Base-by-base conservation (phyloP, 306 rosid species). In the Dryas drummondii region DNA sequence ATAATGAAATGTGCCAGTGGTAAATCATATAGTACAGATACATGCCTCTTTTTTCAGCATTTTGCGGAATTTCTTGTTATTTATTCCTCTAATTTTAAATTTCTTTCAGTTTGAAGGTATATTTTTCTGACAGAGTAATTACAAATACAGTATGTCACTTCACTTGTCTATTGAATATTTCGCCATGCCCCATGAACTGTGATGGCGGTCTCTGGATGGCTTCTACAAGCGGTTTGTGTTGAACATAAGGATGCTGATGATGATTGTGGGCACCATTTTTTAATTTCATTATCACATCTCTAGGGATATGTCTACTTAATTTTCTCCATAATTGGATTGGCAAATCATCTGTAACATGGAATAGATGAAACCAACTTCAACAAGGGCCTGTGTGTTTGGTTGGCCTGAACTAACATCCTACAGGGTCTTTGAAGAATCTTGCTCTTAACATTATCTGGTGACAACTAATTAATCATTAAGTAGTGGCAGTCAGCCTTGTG, bases 161-260 rank as follows among this genome's bases (percentile, higher is more conserved):
- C 7, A 9, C 61, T 48, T 37, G 68, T 76, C 72, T 15, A 12
- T 16, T 0, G 56, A 79, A 66, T 64, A 66, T 71, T 67, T 76
- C 85, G 54, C 22, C 7, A 50, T 64, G 80, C 74, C 3, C 15
- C 32, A 63, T 75, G 84, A 76, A 70, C 37, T 19, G 63, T 46
- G 52, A 71, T 56, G 81, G 78, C 79, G 69, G 56, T 71, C 80
- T 73, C 74, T 68, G 79, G 79, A 65, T 84, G 68, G 83, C 77
- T 83, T 74, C 68, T 77, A 74, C 48, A 53, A 58, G 71, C 78
- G 73, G 74, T 79, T 68, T 73, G 42, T 55, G 51, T 70, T 48
- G 73, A 45, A 17, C 44, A 77, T 52, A 51, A 70, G 74, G 87
- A 72, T 70, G 77, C 51, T 17, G 71, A 71, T 41, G 49, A 56